phyloP scores from a whole-genome alignment of 768 basidiomycete genomes.

The Suillus plorans region DNA sequence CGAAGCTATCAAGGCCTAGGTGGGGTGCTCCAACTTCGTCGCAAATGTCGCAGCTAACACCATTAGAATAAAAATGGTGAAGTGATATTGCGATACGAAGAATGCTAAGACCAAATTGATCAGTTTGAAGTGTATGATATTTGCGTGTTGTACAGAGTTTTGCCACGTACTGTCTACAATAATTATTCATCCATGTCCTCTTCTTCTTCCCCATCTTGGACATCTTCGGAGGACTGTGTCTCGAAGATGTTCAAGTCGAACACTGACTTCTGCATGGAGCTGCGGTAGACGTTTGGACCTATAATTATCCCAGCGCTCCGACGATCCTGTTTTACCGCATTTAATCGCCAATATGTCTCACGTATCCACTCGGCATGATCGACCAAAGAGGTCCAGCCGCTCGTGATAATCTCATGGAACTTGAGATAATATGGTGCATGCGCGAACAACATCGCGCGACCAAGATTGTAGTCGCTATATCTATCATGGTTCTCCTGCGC shows the following conservation, averaged over 20 bases:
- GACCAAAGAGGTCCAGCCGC: neutral
- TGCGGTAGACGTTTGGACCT: neutral
- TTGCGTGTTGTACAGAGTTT: neutral
- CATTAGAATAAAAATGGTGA: neutral
- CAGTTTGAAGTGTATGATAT: neutral
- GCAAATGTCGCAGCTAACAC: neutral
- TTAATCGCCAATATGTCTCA: slow-evolving; percentile 1
- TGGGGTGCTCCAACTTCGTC: neutral
- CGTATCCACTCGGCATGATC: slow-evolving; percentile 3
- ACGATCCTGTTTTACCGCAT: neutral
- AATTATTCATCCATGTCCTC: neutral
- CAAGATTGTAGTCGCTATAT: neutral
- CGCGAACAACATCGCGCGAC: neutral
- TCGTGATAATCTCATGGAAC: neutral
- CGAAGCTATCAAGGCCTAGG: neutral
- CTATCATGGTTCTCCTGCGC: neutral
- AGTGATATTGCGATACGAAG: neutral
- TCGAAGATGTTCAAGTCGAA: neutral
- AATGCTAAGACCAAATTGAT: neutral
- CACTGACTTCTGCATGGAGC: neutral
- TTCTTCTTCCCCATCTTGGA: neutral
- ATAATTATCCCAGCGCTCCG: neutral
- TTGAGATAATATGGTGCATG: slow-evolving; percentile 3
- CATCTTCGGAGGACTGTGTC: neutral
- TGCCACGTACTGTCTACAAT: neutral